These are phyloP conservation scores for Neonectria magnoliae DNA, from an alignment of 2,329 filamentous ascomycete species.

Conservation along the genomic window DNA sequence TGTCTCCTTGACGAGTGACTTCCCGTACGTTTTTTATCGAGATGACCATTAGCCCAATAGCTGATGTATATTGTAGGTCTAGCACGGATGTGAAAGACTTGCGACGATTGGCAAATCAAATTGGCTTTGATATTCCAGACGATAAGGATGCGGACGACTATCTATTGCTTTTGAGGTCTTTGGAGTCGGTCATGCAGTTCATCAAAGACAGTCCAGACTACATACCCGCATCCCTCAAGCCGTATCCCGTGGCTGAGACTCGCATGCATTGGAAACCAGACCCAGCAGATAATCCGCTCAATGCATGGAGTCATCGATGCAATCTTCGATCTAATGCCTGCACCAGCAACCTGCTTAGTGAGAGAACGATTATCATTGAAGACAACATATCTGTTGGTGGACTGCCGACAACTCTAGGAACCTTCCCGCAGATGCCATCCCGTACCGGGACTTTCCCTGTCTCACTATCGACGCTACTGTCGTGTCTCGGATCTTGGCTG, in stretches of 20 bases:
- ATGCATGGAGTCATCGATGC: slow-evolving; percentile 49
- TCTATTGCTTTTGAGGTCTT: slow-evolving; percentile 37
- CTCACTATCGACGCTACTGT: slow-evolving; percentile 33
- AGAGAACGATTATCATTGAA: slow-evolving; percentile 39
- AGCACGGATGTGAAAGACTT: slow-evolving; percentile 24
- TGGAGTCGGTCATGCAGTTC: slow-evolving; percentile 41
- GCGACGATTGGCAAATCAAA: slow-evolving; percentile 29
- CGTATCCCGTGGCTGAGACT: slow-evolving; percentile 12
- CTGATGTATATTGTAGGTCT: slow-evolving; percentile 9
- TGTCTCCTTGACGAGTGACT: neutral
- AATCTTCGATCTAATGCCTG: slow-evolving; percentile 28
- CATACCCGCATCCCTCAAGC: slow-evolving; percentile 36
- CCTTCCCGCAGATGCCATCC: slow-evolving; percentile 19
- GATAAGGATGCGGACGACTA: slow-evolving; percentile 43
- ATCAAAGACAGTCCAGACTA: slow-evolving; percentile 43
- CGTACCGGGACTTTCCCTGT: slow-evolving; percentile 25
- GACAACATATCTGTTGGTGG: slow-evolving; percentile 45
- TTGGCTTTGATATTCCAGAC: slow-evolving; percentile 28
- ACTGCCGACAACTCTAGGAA: slow-evolving; percentile 40
- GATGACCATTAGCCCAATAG: neutral
- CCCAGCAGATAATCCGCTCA: slow-evolving; percentile 43
- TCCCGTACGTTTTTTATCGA: neutral
- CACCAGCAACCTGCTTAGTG: slow-evolving; percentile 24
- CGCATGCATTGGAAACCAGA: slow-evolving; percentile 38
- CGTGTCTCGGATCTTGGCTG: slow-evolving; percentile 39